phyloP scores from a whole-genome alignment of 495 filamentous ascomycete species.

The Neurospora sp. region DNA sequence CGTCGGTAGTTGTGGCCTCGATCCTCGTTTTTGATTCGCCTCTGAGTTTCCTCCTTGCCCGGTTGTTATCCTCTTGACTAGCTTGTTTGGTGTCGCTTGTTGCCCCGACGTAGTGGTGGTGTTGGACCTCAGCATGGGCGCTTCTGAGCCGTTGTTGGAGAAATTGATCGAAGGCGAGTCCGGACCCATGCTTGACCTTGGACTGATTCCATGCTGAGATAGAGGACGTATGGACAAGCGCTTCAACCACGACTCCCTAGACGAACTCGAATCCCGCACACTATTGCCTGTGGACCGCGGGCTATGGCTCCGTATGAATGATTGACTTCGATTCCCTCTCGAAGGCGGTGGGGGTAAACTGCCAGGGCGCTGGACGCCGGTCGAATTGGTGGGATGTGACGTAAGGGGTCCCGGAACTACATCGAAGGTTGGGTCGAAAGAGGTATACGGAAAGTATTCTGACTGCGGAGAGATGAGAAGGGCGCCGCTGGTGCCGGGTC shows the following conservation, averaged over 20 bases:
- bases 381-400: conserved; percentile 24
- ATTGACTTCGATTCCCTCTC: conserved; percentile 29
- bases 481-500: conserved; percentile 30
- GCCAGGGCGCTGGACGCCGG: conserved; percentile 11
- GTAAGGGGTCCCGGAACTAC: conserved; percentile 13
- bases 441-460: conserved; percentile 26
- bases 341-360: conserved; percentile 19
- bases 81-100: conserved; percentile 62
- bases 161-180: conserved; percentile 59
- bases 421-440: conserved; percentile 19
- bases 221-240: conserved; percentile 60
- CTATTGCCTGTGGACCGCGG: conserved; percentile 30
- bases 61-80: conserved; percentile 75
- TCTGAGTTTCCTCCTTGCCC: conserved; percentile 36
- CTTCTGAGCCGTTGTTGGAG: conserved; percentile 55
- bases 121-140: conserved; percentile 46
- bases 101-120: conserved; percentile 15
- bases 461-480: conserved; percentile 18
- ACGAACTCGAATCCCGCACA: conserved; percentile 40
- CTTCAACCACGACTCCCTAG: conserved; percentile 63
- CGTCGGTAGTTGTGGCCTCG: conserved; percentile 45
- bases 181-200: conserved; percentile 53
- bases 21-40: conserved; percentile 26
- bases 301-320: conserved; percentile 31
- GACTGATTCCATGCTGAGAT: conserved; percentile 57